Base-by-base conservation (phyloP, 306 rosid species). In the Medicago truncatula region DNA sequence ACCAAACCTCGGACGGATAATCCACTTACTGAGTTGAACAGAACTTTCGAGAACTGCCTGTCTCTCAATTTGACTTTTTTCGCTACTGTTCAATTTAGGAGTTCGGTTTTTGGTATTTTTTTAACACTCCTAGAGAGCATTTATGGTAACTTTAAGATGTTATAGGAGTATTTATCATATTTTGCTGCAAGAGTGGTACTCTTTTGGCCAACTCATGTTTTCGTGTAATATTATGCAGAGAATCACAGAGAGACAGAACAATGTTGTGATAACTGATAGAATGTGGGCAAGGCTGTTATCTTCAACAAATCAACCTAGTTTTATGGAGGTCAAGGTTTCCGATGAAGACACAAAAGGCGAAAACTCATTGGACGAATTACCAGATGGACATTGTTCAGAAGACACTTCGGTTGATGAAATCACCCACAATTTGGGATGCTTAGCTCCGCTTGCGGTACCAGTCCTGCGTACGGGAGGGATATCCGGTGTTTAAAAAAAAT, bases 211-310 rank as follows among this genome's bases (percentile, higher is more conserved):
- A 49, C 63, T 18, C 5, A 50, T 72, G 46, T 56, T 70, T 76
- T 72, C 59, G 57, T 49, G 23, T 43, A 12, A 46, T 69, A 11
- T 64, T 77, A 31, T 77, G 88, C 93, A 95, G 99, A 83, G 91
- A 86, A 87, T 95, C 62, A 89, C 53, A 0, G 97, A 95, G 84
- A 85, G 71, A 40, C 90, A 59, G 75, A 86, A 89, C 83, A 73
- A 86, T 8, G 99, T 95, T 10, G 99, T 92, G 87, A 95, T 92
- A 76, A 89, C 97, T 4, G 99, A 92, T 70, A 88, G 96, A 84
- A 92, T 90, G 99, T 95, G 99, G 98, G 99, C 99, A 9, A 84
- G 99, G 91, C 88, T 95, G 53, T 84, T 95, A 70, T 95, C 97
- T 40, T 95, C 99, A 7, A 95, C 99, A 11, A 89, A 95, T 75